Conservation (phyloP, 1,139 yeast genomes). For the Yamadazyma kanchanaburiensis region DNA sequence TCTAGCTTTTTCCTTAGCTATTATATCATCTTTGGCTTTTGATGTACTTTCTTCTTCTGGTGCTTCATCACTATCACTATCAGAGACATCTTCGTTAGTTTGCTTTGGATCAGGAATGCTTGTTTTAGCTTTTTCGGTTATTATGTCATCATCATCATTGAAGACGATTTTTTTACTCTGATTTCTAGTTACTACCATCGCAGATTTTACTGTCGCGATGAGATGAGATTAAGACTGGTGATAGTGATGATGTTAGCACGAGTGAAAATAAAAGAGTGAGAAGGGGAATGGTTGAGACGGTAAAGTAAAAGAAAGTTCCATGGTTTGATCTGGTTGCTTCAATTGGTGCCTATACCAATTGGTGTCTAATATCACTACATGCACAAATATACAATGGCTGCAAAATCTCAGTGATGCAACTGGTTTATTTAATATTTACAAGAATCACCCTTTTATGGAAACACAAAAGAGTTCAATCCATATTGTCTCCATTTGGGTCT, state of each 20-base stretch:
- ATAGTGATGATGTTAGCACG: too few species aligned
- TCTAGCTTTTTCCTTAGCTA: slow-evolving; percentile 22
- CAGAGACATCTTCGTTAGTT: slow-evolving; percentile 15
- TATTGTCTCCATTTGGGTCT: slow-evolving; percentile 33
- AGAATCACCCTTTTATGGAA: slow-evolving; percentile 4
- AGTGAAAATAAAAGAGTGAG: too few species aligned
- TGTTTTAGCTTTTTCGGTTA: slow-evolving; percentile 3
- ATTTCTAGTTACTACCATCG: slow-evolving; percentile 26
- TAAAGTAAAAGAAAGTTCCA: too few species aligned
- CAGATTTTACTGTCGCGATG: slow-evolving; percentile 1
- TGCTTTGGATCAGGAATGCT: slow-evolving; percentile 6
- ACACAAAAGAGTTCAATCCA: slow-evolving; percentile 30
- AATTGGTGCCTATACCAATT: too few species aligned
- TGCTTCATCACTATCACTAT: slow-evolving; percentile 40
- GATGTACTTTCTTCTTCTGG: slow-evolving; percentile 45
- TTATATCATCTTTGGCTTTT: slow-evolving; percentile 25
- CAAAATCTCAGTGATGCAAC: too few species aligned
- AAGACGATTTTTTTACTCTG: slow-evolving; percentile 22
- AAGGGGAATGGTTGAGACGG: too few species aligned
- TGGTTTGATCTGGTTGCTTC: too few species aligned
- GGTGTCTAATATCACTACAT: too few species aligned
- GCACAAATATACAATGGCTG: too few species aligned
- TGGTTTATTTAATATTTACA: too few species aligned
- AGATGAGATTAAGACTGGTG: slow-evolving; percentile 1
- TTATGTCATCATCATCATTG: slow-evolving; percentile 18